A percentile compares a stretch with the other conserved stretches of the same genome.
Evolutionary conservation across 768 basidiomycete species (phyloP).

Genomic region (Thelephora ganbajun): DNA sequence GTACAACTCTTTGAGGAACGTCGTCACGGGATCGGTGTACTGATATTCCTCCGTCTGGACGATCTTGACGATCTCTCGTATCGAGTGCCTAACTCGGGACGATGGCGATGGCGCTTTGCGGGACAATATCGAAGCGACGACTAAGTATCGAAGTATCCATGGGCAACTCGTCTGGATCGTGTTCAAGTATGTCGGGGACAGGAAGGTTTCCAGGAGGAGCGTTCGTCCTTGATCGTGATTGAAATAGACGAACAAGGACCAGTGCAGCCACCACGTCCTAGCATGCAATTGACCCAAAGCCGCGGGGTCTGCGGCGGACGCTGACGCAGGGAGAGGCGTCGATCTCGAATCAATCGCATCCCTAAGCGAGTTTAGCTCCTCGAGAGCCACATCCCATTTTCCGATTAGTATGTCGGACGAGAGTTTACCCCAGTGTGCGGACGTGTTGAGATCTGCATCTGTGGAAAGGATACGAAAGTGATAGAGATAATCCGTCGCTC

Average conservation of each 20-base stretch:
- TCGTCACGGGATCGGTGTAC: slow-evolving; percentile 86
- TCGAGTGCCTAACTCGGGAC: slow-evolving; percentile 72
- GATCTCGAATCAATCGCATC: slow-evolving; percentile 80
- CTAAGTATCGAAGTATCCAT: slow-evolving; percentile 90
- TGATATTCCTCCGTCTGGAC: slow-evolving; percentile 94
- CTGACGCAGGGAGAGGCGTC: slow-evolving; percentile 26
- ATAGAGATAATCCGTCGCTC: slow-evolving; percentile 95
- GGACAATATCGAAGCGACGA: slow-evolving; percentile 85
- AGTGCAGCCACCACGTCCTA: slow-evolving; percentile 92
- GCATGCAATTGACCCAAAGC: slow-evolving; percentile 83
- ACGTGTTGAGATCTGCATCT: slow-evolving; percentile 83
- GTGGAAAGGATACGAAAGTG: slow-evolving; percentile 97
- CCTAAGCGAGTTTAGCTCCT: slow-evolving; percentile 90
- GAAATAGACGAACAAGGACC: slow-evolving; percentile 98
- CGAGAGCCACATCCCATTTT: slow-evolving; percentile 88
- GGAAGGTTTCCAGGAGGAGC: slow-evolving; percentile 90
- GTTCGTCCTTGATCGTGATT: slow-evolving; percentile 89
- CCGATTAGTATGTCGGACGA: slow-evolving; percentile 93
- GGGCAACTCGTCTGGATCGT: slow-evolving; percentile 94
- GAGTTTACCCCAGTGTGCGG: slow-evolving; percentile 98
- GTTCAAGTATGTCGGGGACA: slow-evolving; percentile 92
- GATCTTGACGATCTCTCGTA: slow-evolving; percentile 85
- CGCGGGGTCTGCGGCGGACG: slow-evolving; percentile 39
- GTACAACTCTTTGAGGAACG: slow-evolving; percentile 88
- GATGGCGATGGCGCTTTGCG: slow-evolving; percentile 59